phyloP scores from a whole-genome alignment of 768 basidiomycete species.

The Gymnopilus junonius region DNA sequence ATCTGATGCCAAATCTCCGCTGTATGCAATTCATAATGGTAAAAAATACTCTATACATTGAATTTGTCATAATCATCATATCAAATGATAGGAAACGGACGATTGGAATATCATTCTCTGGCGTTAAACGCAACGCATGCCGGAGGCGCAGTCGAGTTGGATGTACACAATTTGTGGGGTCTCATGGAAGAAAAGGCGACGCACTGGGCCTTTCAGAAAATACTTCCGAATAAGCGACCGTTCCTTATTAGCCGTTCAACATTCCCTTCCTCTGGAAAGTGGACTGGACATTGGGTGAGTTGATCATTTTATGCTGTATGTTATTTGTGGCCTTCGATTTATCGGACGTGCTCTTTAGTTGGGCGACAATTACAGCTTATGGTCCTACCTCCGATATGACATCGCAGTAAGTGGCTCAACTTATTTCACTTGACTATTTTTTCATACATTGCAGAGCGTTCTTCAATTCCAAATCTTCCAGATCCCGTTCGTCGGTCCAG shows the following conservation, averaged over 20 bases:
- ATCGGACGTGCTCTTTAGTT: slow-evolving; percentile 41
- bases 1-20: slow-evolving; percentile 59
- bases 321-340: no score
- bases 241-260: slow-evolving; percentile 76
- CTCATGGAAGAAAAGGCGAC: slow-evolving; percentile 74
- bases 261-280: slow-evolving; percentile 68
- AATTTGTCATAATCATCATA: neutral
- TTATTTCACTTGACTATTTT: no score
- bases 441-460: slow-evolving; percentile 49
- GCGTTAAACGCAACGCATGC: slow-evolving; percentile 76
- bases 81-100: slow-evolving; percentile 30
- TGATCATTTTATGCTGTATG: neutral
- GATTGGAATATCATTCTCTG: slow-evolving; percentile 57
- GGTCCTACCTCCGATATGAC: slow-evolving; percentile 71
- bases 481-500: slow-evolving; percentile 84
- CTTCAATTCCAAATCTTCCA: slow-evolving; percentile 88
- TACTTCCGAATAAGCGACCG: slow-evolving; percentile 64
- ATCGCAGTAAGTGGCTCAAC: slow-evolving; percentile 43
- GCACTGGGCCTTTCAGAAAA: slow-evolving; percentile 55
- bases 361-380: slow-evolving; percentile 78
- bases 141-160: slow-evolving; percentile 63
- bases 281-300: slow-evolving; percentile 75
- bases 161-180: slow-evolving; percentile 75
- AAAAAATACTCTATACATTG: slow-evolving; percentile 12
- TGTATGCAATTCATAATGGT: slow-evolving; percentile 79